These are phyloP conservation scores for Apiospora rasikravindrae DNA, from an alignment of 2,329 filamentous ascomycete species.

Conservation along the genomic window DNA sequence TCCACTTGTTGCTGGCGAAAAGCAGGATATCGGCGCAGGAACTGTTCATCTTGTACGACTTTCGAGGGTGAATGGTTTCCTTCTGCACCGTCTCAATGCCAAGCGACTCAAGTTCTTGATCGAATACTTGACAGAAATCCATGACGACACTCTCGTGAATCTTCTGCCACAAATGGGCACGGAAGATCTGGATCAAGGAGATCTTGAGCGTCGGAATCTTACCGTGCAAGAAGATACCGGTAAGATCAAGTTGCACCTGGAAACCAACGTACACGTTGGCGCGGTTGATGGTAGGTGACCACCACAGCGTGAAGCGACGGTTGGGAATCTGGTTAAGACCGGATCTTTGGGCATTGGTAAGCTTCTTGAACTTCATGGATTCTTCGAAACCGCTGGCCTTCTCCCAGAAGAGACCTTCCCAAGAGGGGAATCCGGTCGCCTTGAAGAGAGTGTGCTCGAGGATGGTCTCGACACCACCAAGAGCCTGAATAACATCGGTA, in stretches of 20 bases:
- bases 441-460: constrained; percentile 97
- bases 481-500: constrained; percentile 94
- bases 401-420: constrained; percentile 92
- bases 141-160: constrained; percentile 85
- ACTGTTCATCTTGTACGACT: constrained; percentile 99
- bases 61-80: constrained; percentile 97
- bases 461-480: constrained; percentile 97
- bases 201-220: constrained; percentile 99
- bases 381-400: constrained; percentile 65
- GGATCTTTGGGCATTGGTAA: constrained; percentile 95
- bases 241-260: constrained; percentile 96
- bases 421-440: constrained; percentile 93
- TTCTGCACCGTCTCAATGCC: constrained; percentile 98
- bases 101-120: constrained; percentile 93
- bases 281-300: constrained; percentile 91
- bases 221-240: constrained; percentile 97
- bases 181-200: constrained; percentile 98
- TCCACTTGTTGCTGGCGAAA: constrained; percentile 99
- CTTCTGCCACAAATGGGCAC: constrained; percentile 99
- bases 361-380: constrained; percentile 96
- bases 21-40: constrained; percentile 97
- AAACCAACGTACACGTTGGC: constrained; percentile 99
- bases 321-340: constrained; percentile 99
- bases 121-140: constrained; percentile 98
- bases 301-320: constrained; percentile 97